Evolutionary conservation across 2,329 filamentous ascomycete genomes (phyloP).

Genomic region (Talaromyces sp.): DNA sequence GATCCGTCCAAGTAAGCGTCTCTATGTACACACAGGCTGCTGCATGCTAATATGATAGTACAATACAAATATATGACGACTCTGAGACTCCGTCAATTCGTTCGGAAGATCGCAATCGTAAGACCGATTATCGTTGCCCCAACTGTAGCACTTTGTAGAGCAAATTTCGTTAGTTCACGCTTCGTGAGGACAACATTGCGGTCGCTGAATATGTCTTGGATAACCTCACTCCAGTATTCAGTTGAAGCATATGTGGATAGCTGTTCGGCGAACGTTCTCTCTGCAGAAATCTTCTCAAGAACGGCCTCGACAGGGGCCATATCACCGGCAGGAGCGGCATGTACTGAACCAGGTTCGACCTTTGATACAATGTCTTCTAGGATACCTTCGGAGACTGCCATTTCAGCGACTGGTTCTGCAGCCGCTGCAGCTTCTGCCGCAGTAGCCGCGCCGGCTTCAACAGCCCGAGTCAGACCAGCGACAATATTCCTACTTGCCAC

Average conservation of each 20-base stretch:
- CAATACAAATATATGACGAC: not conserved
- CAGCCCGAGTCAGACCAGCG: not conserved
- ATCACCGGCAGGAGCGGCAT: constrained; percentile 7
- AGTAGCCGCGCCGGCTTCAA: not conserved
- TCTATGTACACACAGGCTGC: not conserved
- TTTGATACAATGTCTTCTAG: not conserved
- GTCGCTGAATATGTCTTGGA: constrained; percentile 64
- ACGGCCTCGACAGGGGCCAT: not conserved
- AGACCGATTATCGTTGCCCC: constrained; percentile 61
- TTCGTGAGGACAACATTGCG: constrained; percentile 61
- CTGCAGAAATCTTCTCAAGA: not conserved
- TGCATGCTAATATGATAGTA: constrained; percentile 4
- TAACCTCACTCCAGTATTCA: constrained; percentile 48
- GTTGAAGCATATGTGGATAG: constrained; percentile 27
- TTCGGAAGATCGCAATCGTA: constrained; percentile 50
- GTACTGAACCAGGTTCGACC: not conserved
- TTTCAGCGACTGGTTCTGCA: constrained; percentile 11
- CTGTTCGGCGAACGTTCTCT: not conserved
- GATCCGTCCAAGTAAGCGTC: not conserved
- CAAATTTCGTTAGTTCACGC: constrained; percentile 67
- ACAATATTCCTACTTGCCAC: constrained; percentile 17
- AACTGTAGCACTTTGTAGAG: constrained; percentile 62
- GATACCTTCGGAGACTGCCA: not conserved
- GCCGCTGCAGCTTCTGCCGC: constrained; percentile 6
- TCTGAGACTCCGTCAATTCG: constrained; percentile 31